A percentile compares a stretch with the other conserved stretches of the same genome.
Conservation (phyloP, 495 filamentous ascomycete genomes). For the Penicillium goetzii region DNA sequence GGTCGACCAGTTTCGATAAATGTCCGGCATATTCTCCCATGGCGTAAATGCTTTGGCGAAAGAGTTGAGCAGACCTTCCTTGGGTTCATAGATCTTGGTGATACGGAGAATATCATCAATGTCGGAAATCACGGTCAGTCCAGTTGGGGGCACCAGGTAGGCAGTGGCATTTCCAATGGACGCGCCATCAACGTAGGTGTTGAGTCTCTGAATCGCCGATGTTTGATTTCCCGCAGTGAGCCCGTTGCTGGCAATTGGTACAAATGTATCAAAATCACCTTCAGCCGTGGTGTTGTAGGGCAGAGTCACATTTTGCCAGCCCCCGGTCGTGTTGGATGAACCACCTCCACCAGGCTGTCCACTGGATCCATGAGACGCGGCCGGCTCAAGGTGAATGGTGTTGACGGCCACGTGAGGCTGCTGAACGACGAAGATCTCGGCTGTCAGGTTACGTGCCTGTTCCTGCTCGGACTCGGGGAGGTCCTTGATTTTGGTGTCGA, state of each 20-base stretch:
- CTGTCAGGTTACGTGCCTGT: conserved; percentile 73
- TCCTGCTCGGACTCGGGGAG: conserved; percentile 61
- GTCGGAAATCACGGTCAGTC: conserved; percentile 71
- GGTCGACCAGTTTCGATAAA: conserved; percentile 69
- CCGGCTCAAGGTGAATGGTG: conserved; percentile 63
- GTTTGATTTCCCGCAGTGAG: conserved; percentile 65
- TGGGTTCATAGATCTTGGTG: conserved; percentile 80
- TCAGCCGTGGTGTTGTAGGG: conserved; percentile 61
- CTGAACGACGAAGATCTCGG: conserved; percentile 72
- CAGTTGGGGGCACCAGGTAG: conserved; percentile 70
- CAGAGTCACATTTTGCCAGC: conserved; percentile 58
- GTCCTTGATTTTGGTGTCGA: conserved; percentile 60
- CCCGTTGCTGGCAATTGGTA: conserved; percentile 54
- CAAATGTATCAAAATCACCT: conserved; percentile 73
- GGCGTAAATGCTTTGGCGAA: conserved; percentile 70
- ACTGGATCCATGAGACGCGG: conserved; percentile 48
- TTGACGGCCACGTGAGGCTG: conserved; percentile 62
- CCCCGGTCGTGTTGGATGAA: conserved; percentile 55
- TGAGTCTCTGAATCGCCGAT: conserved; percentile 61
- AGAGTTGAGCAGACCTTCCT: conserved; percentile 73
- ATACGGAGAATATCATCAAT: conserved; percentile 81
- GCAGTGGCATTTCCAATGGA: conserved; percentile 72
- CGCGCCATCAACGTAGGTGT: conserved; percentile 66
- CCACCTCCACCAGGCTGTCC: conserved; percentile 58
- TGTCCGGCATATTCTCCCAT: conserved; percentile 80